These are phyloP conservation scores for Euphorbia tirucalli DNA, from an alignment of 345 rosid genomes.

Conservation along the genomic window DNA sequence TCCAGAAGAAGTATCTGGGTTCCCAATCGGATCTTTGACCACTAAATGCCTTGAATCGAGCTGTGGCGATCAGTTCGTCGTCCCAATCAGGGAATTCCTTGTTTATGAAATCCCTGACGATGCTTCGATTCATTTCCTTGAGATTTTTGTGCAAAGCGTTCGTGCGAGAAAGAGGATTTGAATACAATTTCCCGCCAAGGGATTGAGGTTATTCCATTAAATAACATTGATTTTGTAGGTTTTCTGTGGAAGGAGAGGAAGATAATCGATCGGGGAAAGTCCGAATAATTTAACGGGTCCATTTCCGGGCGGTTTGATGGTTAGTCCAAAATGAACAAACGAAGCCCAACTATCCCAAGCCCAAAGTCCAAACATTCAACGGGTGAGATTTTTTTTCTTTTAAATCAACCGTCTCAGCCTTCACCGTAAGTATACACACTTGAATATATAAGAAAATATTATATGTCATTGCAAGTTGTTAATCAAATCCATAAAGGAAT, in stretches of 20 bases:
- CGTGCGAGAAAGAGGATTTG: not conserved
- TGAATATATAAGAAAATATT: no score
- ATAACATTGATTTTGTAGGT: not conserved
- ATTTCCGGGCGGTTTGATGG: not conserved
- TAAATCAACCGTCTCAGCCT: no score
- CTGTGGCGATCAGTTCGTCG: conserved; percentile 61
- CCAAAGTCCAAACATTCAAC: no score
- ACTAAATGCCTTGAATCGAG: conserved; percentile 86
- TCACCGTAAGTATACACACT: no score
- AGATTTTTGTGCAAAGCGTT: not conserved
- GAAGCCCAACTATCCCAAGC: no score
- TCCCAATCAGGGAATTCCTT: conserved; percentile 82
- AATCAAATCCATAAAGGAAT: no score
- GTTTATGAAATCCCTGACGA: conserved; percentile 45
- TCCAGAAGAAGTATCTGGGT: conserved; percentile 66
- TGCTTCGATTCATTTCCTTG: conserved; percentile 38
- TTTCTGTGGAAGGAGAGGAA: not conserved
- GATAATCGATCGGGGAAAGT: not conserved
- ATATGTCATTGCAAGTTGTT: no score
- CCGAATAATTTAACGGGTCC: not conserved
- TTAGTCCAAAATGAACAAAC: not conserved
- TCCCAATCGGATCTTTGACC: conserved; percentile 96
- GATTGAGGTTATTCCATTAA: not conserved
- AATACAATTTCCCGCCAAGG: conserved; percentile 12
- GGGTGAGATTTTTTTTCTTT: no score